Percentiles rank a stretch among this genome's conserved stretches.
These are phyloP conservation scores for Penicillium oxalicum DNA, from an alignment of 2,329 filamentous ascomycete genomes.

Conservation along the genomic window DNA sequence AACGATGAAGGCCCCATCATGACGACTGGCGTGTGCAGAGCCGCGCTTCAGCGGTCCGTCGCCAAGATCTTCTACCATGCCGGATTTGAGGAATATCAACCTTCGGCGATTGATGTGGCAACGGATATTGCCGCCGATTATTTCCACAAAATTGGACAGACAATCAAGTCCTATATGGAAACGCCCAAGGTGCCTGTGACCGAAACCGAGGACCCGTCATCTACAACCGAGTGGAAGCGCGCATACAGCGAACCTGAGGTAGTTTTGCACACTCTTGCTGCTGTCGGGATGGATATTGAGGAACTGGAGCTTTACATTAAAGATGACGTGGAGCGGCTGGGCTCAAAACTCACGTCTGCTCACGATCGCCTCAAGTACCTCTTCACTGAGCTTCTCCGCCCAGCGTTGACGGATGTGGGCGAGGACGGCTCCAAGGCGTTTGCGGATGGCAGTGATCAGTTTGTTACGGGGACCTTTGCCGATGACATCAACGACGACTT, in stretches of 20 bases:
- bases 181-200: conserved; percentile 64
- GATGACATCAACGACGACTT: conserved; percentile 98
- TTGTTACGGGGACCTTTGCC: conserved; percentile 92
- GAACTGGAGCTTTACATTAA: conserved; percentile 78
- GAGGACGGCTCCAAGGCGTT: conserved; percentile 85
- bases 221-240: conserved; percentile 49
- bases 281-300: conserved; percentile 77
- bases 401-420: conserved; percentile 73
- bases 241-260: conserved; percentile 80
- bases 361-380: conserved; percentile 94
- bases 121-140: conserved; percentile 87
- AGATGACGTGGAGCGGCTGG: conserved; percentile 85
- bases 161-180: conserved; percentile 77
- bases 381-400: conserved; percentile 85
- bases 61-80: conserved; percentile 94
- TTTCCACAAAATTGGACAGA: conserved; percentile 74
- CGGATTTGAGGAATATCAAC: conserved; percentile 95
- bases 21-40: conserved; percentile 72
- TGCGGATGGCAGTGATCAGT: conserved; percentile 95
- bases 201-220: conserved; percentile 37
- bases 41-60: conserved; percentile 81
- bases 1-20: conserved; percentile 85
- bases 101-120: conserved; percentile 82
- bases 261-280: conserved; percentile 75
- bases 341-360: conserved; percentile 70